A percentile compares a stretch with the other conserved stretches of the same genome.
These are phyloP conservation scores for Cordyceps militaris DNA, from an alignment of 2,329 filamentous ascomycete genomes.

Conservation along the genomic window DNA sequence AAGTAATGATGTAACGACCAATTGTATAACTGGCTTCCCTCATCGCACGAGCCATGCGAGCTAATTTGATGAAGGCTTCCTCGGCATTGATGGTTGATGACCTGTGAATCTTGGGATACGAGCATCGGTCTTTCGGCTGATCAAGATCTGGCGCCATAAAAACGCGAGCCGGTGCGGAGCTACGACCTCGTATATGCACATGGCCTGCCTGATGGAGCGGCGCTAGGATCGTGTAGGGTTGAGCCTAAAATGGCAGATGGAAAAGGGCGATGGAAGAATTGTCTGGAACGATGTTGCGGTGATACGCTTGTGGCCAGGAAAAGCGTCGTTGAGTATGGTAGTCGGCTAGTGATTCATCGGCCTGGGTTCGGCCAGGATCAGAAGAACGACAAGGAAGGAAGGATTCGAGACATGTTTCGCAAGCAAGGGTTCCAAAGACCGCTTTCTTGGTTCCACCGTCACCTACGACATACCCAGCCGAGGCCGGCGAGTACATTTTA, in stretches of 20 bases:
- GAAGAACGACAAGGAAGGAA: background rate
- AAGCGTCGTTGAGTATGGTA: too few relatives aligned
- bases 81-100: too few relatives aligned
- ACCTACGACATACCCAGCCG: too few relatives aligned
- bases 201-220: background rate
- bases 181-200: conserved; percentile 17
- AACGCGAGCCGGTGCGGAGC: conserved; percentile 1
- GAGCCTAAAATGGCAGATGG: background rate
- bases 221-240: background rate
- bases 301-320: too few relatives aligned
- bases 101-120: too few relatives aligned
- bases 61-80: background rate
- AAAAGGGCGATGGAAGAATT: background rate
- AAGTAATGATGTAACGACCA: conserved; percentile 3
- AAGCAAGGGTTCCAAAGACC: background rate
- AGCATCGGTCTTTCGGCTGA: too few relatives aligned
- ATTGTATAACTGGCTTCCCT: background rate
- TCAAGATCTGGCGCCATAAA: conserved; percentile 8
- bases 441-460: background rate
- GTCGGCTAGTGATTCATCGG: too few relatives aligned
- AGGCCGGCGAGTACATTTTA: background rate
- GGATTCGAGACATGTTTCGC: conserved; percentile 4
- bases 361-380: too few relatives aligned
- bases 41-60: background rate
- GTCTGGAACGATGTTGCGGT: too few relatives aligned